Percentiles rank a stretch among this genome's conserved stretches.
Evolutionary conservation across 257 asterid species (phyloP).

Genomic region (Gynochthodes officinalis): DNA sequence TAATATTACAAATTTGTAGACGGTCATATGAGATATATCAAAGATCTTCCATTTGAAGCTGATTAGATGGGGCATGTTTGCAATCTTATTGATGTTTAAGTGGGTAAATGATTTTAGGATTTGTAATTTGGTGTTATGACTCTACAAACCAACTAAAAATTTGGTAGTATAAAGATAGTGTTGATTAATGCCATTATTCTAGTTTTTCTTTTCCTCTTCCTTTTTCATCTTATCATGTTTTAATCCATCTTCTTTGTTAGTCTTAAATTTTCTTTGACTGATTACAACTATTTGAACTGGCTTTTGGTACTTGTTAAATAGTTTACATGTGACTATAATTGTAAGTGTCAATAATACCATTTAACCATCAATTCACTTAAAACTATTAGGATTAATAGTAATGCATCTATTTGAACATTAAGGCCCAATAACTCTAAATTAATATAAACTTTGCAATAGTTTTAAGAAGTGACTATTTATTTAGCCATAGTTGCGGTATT

Average conservation of each 20-base stretch:
- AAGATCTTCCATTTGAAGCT: constrained; percentile 74
- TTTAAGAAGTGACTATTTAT: background rate
- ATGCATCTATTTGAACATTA: background rate
- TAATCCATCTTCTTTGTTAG: too few relatives aligned
- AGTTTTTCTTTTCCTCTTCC: background rate
- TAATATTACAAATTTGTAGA: constrained; percentile 81
- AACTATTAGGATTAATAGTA: too few relatives aligned
- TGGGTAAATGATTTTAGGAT: constrained; percentile 34
- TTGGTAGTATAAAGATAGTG: background rate
- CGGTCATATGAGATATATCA: constrained; percentile 63
- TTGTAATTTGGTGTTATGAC: constrained; percentile 3
- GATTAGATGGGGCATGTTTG: constrained; percentile 54
- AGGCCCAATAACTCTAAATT: background rate
- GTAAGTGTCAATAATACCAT: too few relatives aligned
- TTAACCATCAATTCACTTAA: too few relatives aligned
- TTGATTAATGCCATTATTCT: background rate
- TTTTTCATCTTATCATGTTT: too few relatives aligned
- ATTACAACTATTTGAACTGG: background rate
- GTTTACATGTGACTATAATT: background rate
- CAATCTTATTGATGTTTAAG: constrained; percentile 85
- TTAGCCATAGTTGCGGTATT: background rate
- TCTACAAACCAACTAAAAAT: background rate
- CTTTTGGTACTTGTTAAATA: too few relatives aligned
- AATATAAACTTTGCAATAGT: background rate
- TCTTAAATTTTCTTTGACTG: background rate